Evolutionary conservation across 495 filamentous ascomycete genomes (phyloP).

Genomic region (Neurospora sp.): DNA sequence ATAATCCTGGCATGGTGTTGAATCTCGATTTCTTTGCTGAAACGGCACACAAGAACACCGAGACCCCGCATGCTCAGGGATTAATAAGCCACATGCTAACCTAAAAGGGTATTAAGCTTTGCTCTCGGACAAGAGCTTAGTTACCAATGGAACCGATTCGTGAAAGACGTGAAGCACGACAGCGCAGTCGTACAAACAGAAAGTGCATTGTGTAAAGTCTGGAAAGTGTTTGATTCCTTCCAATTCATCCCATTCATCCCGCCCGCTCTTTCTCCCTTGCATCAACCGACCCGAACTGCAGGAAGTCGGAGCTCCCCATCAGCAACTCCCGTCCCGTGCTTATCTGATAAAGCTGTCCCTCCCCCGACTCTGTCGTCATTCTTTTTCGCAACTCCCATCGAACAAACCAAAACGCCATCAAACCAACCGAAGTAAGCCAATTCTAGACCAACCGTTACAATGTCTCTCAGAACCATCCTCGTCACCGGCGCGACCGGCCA

Average conservation of each 20-base stretch:
- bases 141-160: neutral
- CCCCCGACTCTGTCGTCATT: neutral
- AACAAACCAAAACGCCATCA: neutral
- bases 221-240: neutral
- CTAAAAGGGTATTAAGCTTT: neutral
- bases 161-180: neutral
- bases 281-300: neutral
- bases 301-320: neutral
- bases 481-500: slow-evolving; percentile 65
- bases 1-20: neutral
- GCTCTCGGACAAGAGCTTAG: neutral
- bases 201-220: neutral
- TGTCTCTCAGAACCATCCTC: slow-evolving; percentile 18
- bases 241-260: neutral
- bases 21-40: neutral
- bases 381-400: neutral
- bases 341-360: neutral
- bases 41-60: neutral
- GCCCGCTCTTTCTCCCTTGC: neutral
- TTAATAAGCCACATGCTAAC: neutral
- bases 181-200: neutral
- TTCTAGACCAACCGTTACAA: neutral
- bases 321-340: neutral
- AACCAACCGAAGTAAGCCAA: neutral
- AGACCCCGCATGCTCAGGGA: neutral